phyloP scores from a whole-genome alignment of 306 rosid species.

The Acacia acuminata region DNA sequence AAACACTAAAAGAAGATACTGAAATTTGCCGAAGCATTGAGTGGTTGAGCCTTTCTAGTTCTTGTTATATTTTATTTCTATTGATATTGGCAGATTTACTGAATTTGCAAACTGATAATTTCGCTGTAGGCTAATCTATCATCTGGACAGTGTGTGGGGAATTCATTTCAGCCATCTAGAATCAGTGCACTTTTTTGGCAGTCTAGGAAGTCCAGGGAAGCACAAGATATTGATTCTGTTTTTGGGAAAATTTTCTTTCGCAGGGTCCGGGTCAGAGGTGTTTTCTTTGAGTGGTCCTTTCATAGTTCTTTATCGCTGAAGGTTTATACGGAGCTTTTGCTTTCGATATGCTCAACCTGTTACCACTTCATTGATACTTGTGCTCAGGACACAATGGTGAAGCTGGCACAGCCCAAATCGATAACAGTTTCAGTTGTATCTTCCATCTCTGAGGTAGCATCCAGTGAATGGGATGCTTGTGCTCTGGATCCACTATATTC shows the following conservation, averaged over 20 bases:
- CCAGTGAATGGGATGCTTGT: constrained; percentile 86
- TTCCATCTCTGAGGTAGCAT: constrained; percentile 73
- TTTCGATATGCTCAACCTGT: background rate
- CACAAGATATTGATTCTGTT: constrained; percentile 40
- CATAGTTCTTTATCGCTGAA: background rate
- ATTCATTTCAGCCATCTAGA: constrained; percentile 35
- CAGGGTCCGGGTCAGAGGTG: constrained; percentile 44
- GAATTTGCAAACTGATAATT: background rate
- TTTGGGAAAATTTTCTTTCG: constrained; percentile 51
- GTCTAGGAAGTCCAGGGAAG: constrained; percentile 45
- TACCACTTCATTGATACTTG: background rate
- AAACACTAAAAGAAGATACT: background rate
- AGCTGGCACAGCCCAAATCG: constrained; percentile 37
- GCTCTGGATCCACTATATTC: no score
- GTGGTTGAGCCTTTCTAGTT: background rate
- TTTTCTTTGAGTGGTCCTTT: background rate
- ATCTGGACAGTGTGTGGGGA: constrained; percentile 27
- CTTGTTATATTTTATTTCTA: background rate
- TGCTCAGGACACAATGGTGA: constrained; percentile 40
- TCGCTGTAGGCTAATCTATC: constrained; percentile 40
- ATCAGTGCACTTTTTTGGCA: constrained; percentile 69
- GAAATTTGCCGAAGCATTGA: background rate
- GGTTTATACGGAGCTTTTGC: background rate
- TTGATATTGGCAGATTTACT: background rate
- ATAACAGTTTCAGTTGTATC: constrained; percentile 61